Conservation (phyloP, 2,329 filamentous ascomycete genomes). For the Dothideomycetidae sp. region DNA sequence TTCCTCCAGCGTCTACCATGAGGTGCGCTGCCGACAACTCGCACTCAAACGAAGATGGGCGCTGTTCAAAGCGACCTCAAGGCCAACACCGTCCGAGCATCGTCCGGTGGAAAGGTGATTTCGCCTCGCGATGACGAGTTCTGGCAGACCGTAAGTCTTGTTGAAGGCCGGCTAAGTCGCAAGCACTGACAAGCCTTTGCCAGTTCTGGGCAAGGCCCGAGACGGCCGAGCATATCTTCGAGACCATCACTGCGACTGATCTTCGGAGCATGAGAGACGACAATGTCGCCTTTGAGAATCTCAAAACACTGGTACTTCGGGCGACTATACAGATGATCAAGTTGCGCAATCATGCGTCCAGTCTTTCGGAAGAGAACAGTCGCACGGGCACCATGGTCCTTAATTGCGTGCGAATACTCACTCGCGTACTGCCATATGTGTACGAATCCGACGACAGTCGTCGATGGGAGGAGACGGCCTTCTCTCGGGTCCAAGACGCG, state of each 20-base stretch:
- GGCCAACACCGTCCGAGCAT: constrained; percentile 14
- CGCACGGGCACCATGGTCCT: constrained; percentile 39
- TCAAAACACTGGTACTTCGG: constrained; percentile 76
- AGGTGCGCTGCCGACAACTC: neutral
- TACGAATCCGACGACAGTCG: constrained; percentile 78
- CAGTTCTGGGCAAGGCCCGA: constrained; percentile 98
- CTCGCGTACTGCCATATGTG: constrained; percentile 74
- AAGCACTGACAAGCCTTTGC: neutral
- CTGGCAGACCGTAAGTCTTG: constrained; percentile 11
- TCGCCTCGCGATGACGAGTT: constrained; percentile 11
- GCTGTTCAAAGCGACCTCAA: constrained; percentile 14
- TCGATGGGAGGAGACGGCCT: constrained; percentile 67
- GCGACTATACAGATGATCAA: constrained; percentile 70
- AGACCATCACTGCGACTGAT: constrained; percentile 40
- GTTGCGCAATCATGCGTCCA: constrained; percentile 77
- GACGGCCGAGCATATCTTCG: constrained; percentile 91
- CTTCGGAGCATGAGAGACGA: constrained; percentile 78
- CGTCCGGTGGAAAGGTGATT: constrained; percentile 10
- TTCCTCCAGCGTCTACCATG: neutral
- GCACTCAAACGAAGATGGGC: constrained; percentile 6
- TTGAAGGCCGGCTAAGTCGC: neutral
- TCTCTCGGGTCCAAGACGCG: constrained; percentile 57
- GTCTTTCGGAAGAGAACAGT: constrained; percentile 38
- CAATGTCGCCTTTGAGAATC: constrained; percentile 54
- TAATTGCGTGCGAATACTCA: constrained; percentile 87